Percentiles rank a stretch among this genome's conserved stretches.
phyloP scores from a whole-genome alignment of 495 filamentous ascomycete genomes.

The Penicillium angulare region DNA sequence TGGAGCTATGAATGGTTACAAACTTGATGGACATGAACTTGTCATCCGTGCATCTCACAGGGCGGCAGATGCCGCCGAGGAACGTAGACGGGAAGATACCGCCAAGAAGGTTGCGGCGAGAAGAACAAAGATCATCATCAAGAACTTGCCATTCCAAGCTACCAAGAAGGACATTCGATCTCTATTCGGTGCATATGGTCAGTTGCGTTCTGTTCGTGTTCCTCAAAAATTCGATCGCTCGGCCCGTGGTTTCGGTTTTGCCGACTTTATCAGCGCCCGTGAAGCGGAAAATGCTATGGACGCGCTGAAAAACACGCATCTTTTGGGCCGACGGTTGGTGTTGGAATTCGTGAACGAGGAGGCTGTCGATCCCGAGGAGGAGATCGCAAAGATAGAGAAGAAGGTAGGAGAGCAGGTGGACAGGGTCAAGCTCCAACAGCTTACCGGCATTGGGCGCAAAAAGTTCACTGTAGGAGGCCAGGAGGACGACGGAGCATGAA shows the following conservation, averaged over 20 bases:
- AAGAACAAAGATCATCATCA: slow-evolving; percentile 92
- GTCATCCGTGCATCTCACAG: slow-evolving; percentile 80
- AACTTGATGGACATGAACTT: slow-evolving; percentile 81
- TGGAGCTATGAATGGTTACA: slow-evolving; percentile 80
- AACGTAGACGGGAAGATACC: slow-evolving; percentile 73
- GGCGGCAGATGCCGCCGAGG: slow-evolving; percentile 81
- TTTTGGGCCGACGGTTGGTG: slow-evolving; percentile 83
- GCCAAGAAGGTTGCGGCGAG: slow-evolving; percentile 70
- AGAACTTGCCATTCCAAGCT: slow-evolving; percentile 96
- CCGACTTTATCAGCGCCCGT: slow-evolving; percentile 86
- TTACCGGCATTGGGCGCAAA: slow-evolving; percentile 77
- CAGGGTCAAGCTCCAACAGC: slow-evolving; percentile 82
- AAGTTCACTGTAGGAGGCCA: slow-evolving; percentile 80
- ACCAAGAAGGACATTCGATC: slow-evolving; percentile 86
- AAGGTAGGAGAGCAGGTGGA: slow-evolving; percentile 86
- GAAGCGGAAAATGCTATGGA: slow-evolving; percentile 94
- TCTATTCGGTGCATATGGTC: slow-evolving; percentile 85
- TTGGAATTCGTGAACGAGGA: slow-evolving; percentile 87
- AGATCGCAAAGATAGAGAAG: slow-evolving; percentile 93
- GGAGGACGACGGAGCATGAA: slow-evolving; percentile 61
- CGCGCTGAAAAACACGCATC: slow-evolving; percentile 87
- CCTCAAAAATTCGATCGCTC: slow-evolving; percentile 90
- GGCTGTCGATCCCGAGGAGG: slow-evolving; percentile 85
- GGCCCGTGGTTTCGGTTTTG: slow-evolving; percentile 93
- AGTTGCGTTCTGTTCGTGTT: slow-evolving; percentile 85